phyloP scores from a whole-genome alignment of 441 rosid species.

The Pelargonium australe region DNA sequence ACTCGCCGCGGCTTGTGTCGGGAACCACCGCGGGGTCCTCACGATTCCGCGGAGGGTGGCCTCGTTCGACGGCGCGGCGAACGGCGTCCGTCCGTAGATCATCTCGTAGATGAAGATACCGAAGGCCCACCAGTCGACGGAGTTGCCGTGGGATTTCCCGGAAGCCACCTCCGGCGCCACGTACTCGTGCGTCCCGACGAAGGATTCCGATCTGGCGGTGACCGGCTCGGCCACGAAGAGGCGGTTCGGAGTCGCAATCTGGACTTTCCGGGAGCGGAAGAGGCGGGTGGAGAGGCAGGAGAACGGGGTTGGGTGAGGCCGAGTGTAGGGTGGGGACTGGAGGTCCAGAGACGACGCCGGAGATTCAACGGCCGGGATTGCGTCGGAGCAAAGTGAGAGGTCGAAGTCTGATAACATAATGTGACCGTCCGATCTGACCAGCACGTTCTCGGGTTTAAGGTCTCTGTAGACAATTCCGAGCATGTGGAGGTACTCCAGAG shows the following conservation, averaged over 20 bases:
- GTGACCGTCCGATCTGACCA: slow-evolving; percentile 73
- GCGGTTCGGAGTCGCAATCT: slow-evolving; percentile 35
- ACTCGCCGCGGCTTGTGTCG: slow-evolving; percentile 35
- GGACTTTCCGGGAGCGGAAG: slow-evolving; percentile 56
- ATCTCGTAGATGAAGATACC: slow-evolving; percentile 68
- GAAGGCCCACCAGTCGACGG: slow-evolving; percentile 80
- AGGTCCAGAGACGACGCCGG: slow-evolving; percentile 37
- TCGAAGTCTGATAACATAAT: slow-evolving; percentile 82
- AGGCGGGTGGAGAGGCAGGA: slow-evolving; percentile 49
- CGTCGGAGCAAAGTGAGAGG: slow-evolving; percentile 64
- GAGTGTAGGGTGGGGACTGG: slow-evolving; percentile 23
- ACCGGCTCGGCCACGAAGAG: slow-evolving; percentile 74
- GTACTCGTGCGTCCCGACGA: slow-evolving; percentile 79
- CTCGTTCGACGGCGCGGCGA: slow-evolving; percentile 52
- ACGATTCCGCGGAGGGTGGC: slow-evolving; percentile 57
- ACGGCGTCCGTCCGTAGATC: slow-evolving; percentile 64
- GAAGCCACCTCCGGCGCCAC: slow-evolving; percentile 74
- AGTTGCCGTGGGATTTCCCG: slow-evolving; percentile 64
- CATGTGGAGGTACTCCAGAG: slow-evolving; percentile 72
- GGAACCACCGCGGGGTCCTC: slow-evolving; percentile 49
- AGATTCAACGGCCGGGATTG: slow-evolving; percentile 63
- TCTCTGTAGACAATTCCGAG: slow-evolving; percentile 69
- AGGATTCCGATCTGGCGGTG: slow-evolving; percentile 54
- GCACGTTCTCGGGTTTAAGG: slow-evolving; percentile 64
- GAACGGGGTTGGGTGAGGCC: slow-evolving; percentile 33